Conservation (phyloP, 2,329 filamentous ascomycete genomes). For the Talaromyces sp. region DNA sequence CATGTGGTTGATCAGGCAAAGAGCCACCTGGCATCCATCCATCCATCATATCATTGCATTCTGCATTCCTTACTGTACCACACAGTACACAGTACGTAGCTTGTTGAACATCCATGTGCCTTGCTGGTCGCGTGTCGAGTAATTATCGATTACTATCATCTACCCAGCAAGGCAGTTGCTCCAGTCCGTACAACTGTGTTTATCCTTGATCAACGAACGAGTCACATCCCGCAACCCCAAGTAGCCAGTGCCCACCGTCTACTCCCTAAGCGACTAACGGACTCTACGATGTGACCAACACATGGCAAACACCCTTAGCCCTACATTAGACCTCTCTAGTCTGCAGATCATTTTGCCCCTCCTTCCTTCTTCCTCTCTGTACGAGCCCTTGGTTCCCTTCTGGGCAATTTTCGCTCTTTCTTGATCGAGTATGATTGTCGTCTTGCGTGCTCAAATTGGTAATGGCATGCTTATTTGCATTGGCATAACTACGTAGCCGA, state of each 20-base stretch:
- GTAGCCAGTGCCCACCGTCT: too few species aligned
- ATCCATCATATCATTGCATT: slow-evolving; percentile 1
- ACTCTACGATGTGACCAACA: slow-evolving; percentile 5
- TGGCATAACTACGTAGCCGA: background rate
- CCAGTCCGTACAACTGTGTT: too few species aligned
- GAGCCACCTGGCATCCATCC: slow-evolving; percentile 1
- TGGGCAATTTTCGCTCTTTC: background rate
- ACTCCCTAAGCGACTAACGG: too few species aligned
- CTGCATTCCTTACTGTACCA: background rate
- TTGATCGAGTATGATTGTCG: slow-evolving; percentile 1
- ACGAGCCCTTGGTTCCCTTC: background rate
- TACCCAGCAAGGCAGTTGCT: background rate
- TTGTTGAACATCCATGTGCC: background rate
- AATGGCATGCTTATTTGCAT: background rate
- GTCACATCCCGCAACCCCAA: too few species aligned
- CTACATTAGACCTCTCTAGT: background rate
- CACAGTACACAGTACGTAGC: background rate
- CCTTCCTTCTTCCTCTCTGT: background rate
- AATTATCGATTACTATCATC: background rate
- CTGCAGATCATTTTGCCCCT: slow-evolving; percentile 8
- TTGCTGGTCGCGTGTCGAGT: slow-evolving; percentile 10
- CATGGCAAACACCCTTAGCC: slow-evolving; percentile 8
- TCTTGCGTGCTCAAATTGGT: background rate
- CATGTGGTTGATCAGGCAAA: background rate
- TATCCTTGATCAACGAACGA: too few species aligned